phyloP scores from a whole-genome alignment of 2,329 filamentous ascomycete species.

The Neofusicoccum parvum region DNA sequence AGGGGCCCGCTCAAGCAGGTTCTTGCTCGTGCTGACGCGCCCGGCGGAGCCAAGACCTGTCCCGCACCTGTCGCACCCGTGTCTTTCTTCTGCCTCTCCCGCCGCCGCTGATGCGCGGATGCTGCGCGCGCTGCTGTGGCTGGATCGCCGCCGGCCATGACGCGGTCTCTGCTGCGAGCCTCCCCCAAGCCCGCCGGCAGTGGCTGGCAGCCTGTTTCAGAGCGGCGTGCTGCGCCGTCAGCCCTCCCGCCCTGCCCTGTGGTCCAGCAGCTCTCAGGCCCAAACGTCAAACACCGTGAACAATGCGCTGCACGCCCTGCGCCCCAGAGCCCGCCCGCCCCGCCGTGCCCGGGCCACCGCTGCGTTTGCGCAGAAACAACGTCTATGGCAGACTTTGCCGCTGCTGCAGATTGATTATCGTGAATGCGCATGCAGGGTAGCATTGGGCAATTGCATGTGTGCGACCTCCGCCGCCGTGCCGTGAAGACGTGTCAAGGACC shows the following conservation, averaged over 20 bases:
- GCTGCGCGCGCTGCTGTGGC: too few species aligned
- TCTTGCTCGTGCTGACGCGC: too few species aligned
- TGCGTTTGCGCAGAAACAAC: background rate
- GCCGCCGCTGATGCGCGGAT: too few species aligned
- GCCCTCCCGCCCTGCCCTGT: background rate
- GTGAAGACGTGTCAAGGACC: background rate
- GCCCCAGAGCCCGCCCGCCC: background rate
- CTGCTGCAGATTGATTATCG: constrained; percentile 19
- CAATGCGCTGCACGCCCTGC: background rate
- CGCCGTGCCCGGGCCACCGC: background rate
- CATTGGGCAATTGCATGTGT: background rate
- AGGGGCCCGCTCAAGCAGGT: background rate
- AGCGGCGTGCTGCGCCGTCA: background rate
- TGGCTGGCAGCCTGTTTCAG: constrained; percentile 18
- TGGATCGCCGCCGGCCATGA: background rate
- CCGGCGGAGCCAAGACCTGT: background rate
- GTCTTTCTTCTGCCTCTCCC: background rate
- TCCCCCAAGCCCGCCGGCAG: background rate
- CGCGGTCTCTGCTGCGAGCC: background rate
- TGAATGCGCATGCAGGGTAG: constrained; percentile 11
- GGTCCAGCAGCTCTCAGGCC: background rate
- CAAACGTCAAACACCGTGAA: background rate
- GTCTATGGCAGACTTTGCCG: background rate
- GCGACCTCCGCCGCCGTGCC: background rate
- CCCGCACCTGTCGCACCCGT: constrained; percentile 3